Evolutionary conservation across 1,284 basidiomycete genomes (phyloP), one percentile per base, ranked within the genome.

Genomic region (Ganoderma lucidum): DNA sequence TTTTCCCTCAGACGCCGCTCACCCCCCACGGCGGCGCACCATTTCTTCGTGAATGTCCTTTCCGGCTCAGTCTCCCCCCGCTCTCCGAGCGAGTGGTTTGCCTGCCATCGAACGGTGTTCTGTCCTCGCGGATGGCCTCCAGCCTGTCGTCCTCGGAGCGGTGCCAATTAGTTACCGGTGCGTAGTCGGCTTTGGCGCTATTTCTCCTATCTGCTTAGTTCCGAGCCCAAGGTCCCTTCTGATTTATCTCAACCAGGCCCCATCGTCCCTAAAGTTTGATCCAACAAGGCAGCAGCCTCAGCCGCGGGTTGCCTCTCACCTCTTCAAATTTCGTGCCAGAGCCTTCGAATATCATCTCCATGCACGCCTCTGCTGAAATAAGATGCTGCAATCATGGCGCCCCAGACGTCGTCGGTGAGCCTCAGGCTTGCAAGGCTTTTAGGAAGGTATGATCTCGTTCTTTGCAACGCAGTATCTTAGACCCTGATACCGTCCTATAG

Each of bases 1-100:
- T 39, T 39, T 45, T 62, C 37, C 42, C 15, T 37, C 62, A 59
- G 61, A 65, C 67, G 70, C 58, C 67, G 59, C 28, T 44, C 37
- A 6, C 23, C 45, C 45, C 55, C 63, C 63, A 59, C 48, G 35
- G 61, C 63, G 32, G 28, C 37, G 59, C 45, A 28, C 19, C 51
- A 51, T 28, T 53, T 64, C 41, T 39, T 14, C 55, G 19, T 10
- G 51, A 8, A 9, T 17, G 37, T 35, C 14, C 14, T 37, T 19
- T 5, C n/a, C 53, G 10, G 14, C 14, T 42, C 14, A 15, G 2
- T n/a, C 37, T 4, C 23, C 14, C 3, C 2, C 3, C 23, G 10
- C 23, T 37, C 6, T 4, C 14, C 6, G 35, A 15, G 3, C 19
- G 10, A n/a, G 2, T 42, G 39, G 14, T 10, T 60, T 51, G 23